Evolutionary conservation across 495 filamentous ascomycete genomes (phyloP).

Genomic region (Aspergillus nidulans): DNA sequence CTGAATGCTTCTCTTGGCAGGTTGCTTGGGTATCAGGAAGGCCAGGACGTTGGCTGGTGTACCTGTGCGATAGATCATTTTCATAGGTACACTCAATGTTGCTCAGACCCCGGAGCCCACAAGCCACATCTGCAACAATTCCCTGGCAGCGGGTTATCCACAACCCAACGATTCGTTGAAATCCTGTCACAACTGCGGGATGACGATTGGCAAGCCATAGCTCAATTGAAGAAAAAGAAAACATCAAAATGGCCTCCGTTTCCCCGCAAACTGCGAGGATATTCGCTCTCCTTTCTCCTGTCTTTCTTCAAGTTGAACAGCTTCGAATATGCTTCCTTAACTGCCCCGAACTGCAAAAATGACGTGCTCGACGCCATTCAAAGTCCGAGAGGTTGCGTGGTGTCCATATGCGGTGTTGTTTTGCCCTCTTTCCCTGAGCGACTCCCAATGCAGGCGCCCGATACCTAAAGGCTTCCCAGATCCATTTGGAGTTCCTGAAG

Average conservation of each 20-base stretch:
- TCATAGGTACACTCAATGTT: constrained; percentile 4
- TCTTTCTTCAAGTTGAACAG: not conserved
- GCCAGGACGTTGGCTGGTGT: not conserved
- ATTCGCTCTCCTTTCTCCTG: not conserved
- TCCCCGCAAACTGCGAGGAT: constrained; percentile 18
- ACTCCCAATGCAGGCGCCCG: constrained; percentile 8
- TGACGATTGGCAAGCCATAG: not conserved
- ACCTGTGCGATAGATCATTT: constrained; percentile 9
- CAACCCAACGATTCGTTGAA: not conserved
- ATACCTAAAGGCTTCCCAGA: not conserved
- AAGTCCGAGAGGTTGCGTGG: constrained; percentile 9
- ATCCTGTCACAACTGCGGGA: not conserved
- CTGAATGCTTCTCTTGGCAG: not conserved
- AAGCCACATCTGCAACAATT: constrained; percentile 13
- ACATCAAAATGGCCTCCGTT: constrained; percentile 3
- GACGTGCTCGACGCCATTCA: no score
- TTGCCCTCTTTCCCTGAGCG: no score
- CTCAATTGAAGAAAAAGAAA: constrained; percentile 9
- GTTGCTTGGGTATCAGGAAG: not conserved
- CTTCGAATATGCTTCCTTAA: not conserved
- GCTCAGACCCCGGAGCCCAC: constrained; percentile 7
- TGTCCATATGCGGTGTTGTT: constrained; percentile 3
- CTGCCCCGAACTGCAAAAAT: not conserved
- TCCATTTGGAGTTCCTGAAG: not conserved
- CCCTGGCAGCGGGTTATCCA: constrained; percentile 6